Percentiles rank a stretch among this genome's conserved stretches.
Conservation (phyloP, 2,329 filamentous ascomycete genomes). For the Stemphylium lycopersici region DNA sequence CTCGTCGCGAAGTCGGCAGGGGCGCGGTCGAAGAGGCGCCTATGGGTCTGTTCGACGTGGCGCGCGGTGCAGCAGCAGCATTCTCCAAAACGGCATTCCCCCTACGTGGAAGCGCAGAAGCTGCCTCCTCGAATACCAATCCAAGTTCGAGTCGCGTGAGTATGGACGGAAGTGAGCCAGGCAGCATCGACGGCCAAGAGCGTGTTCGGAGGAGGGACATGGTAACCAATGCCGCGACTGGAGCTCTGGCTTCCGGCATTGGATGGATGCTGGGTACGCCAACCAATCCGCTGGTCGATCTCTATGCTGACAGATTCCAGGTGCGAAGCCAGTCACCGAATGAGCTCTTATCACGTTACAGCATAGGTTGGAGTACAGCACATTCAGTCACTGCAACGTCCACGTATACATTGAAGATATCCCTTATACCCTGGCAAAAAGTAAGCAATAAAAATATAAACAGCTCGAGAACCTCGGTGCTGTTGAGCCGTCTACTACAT, state of each 20-base stretch:
- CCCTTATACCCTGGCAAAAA: too few species aligned
- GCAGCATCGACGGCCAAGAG: conserved; percentile 40
- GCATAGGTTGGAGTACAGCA: too few species aligned
- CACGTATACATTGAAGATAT: too few species aligned
- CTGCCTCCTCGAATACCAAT: conserved; percentile 14
- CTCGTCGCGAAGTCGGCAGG: conserved; percentile 50
- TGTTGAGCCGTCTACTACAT: too few species aligned
- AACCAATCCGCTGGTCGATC: not conserved
- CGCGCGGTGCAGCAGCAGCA: conserved; percentile 56
- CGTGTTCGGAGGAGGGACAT: conserved; percentile 74
- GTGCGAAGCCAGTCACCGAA: conserved; percentile 40
- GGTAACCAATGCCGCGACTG: conserved; percentile 68
- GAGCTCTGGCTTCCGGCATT: conserved; percentile 65
- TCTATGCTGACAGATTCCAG: conserved; percentile 20
- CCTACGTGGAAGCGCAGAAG: conserved; percentile 35
- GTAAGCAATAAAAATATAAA: too few species aligned
- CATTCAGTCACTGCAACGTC: too few species aligned
- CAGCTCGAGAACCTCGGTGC: too few species aligned
- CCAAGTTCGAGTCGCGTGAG: conserved; percentile 29
- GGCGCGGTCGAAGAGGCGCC: conserved; percentile 56
- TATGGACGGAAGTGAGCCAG: conserved; percentile 46
- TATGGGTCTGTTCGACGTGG: conserved; percentile 61
- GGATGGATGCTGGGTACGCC: conserved; percentile 67
- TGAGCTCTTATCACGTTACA: not conserved
- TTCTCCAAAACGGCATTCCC: conserved; percentile 57